Base-by-base conservation (phyloP, 768 basidiomycete genomes). In the Phlegmacium glaucopus region DNA sequence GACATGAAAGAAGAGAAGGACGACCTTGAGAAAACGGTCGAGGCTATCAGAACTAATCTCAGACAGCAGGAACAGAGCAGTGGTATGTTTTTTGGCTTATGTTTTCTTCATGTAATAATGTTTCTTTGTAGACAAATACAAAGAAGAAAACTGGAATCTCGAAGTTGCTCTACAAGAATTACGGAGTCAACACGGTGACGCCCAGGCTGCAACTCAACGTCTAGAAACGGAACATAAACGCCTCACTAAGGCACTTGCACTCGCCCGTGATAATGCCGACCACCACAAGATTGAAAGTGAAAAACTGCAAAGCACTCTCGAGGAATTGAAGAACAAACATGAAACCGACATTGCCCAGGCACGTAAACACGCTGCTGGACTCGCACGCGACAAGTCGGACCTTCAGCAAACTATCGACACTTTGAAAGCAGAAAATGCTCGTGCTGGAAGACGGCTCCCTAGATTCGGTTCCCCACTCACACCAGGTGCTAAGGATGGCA, bases 71-170 rank as follows among this genome's bases (percentile, higher is more conserved):
- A 96, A 67, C 80, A 85, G 63, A 86, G 75, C 50, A 76, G 88
- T 49, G 91, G 91, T 87, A 54, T 45, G 80, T 66, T 18, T 52
- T 22, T 27, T 26, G 4, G 46, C 16, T 40, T 25, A 34, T 46
- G 22, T 52, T 28, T 18, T 29, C 38, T 27, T 25, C 12, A 42
- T 41, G 13, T 41, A n/a, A 39, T 16, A 34, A 52, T 42, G 30
- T 34, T 30, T 49, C 41, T 44, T 47, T 41, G 25, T 59, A 87
- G 95, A 97, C 64, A 92, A 93, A 53, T 95, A 84, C 81, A 93
- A 93, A 69, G 95, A 98, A 69, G 93, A 94, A 69, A 98, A 96
- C 64, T 98, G 96, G 96, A 95, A 98, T 61, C 83, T 97, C 48
- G 95, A 98, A 71, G 93, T 97, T 41, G 79, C 80, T 12, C 72